A percentile compares a stretch with the other conserved stretches of the same genome.
phyloP scores from a whole-genome alignment of 805 yeast genomes.

The Candida pseudoglaebosa region DNA sequence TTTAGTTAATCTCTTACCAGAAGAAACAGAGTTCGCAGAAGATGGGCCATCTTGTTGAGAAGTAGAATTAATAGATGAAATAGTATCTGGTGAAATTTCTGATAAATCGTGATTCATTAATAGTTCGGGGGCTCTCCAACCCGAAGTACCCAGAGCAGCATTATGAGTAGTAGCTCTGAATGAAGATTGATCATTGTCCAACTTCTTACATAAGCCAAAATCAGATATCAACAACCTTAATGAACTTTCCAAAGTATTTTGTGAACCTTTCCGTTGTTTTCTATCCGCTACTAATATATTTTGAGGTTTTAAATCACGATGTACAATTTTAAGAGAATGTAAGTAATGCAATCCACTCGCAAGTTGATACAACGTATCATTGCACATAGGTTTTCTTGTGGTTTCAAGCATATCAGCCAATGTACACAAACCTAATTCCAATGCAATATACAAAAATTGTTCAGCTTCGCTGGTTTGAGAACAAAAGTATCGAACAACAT shows the following conservation, averaged over 20 bases:
- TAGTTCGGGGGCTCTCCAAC: constrained; percentile 98
- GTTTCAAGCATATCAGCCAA: constrained; percentile 79
- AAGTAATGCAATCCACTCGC: constrained; percentile 82
- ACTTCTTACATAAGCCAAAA: constrained; percentile 89
- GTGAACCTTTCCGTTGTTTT: constrained; percentile 29
- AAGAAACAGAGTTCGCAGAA: constrained; percentile 8
- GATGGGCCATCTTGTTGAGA: constrained; percentile 9
- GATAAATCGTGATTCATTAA: constrained; percentile 39
- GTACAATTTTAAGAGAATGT: constrained; percentile 88
- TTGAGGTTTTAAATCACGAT: constrained; percentile 92
- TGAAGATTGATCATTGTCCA: constrained; percentile 89
- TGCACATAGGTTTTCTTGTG: constrained; percentile 36
- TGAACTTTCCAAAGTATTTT: constrained; percentile 10
- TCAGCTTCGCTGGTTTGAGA: constrained; percentile 75
- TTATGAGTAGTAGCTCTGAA: constrained; percentile 88
- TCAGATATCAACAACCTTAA: constrained; percentile 83
- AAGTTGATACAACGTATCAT: constrained; percentile 54
- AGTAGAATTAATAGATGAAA: constrained; percentile 22
- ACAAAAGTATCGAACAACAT: constrained; percentile 88
- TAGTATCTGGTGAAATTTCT: constrained; percentile 38
- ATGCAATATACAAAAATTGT: constrained; percentile 84
- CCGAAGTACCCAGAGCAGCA: constrained; percentile 90
- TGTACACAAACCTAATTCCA: constrained; percentile 87
- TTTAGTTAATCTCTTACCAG: constrained; percentile 63
- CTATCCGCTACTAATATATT: constrained; percentile 81